Evolutionary conservation across 352 stramenopile genomes (phyloP).

Genomic region (Peronospora destructor): DNA sequence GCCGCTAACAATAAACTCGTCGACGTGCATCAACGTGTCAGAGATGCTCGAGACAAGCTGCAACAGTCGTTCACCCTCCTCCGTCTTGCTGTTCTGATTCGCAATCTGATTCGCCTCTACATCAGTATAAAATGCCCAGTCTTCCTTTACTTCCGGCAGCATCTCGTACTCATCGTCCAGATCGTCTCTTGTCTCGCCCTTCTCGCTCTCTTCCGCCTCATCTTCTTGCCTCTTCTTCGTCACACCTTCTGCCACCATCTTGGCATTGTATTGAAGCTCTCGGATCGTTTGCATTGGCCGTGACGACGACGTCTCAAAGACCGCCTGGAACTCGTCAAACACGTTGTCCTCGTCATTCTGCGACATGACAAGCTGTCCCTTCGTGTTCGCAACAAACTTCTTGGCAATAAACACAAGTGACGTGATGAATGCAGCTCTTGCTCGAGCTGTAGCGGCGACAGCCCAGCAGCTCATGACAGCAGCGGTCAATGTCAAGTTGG

Average conservation of each 20-base stretch:
- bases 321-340: slow-evolving; percentile 30
- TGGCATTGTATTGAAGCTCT: slow-evolving; percentile 15
- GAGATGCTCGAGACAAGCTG: slow-evolving; percentile 32
- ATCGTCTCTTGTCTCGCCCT: slow-evolving; percentile 7
- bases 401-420: slow-evolving; percentile 30
- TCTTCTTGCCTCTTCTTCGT: not conserved
- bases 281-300: slow-evolving; percentile 14
- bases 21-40: slow-evolving; percentile 35
- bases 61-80: slow-evolving; percentile 24
- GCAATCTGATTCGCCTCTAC: slow-evolving; percentile 23
- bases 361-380: slow-evolving; percentile 5
- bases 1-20: slow-evolving; percentile 51
- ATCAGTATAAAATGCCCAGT: slow-evolving; percentile 31
- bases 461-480: slow-evolving; percentile 22
- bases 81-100: slow-evolving; percentile 6
- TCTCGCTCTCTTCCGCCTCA: slow-evolving; percentile 6
- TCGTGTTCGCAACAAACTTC: slow-evolving; percentile 22
- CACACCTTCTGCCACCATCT: slow-evolving; percentile 5
- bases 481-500: slow-evolving; percentile 18
- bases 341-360: slow-evolving; percentile 21
- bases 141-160: slow-evolving; percentile 24
- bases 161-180: slow-evolving; percentile 35
- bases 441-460: slow-evolving; percentile 14
- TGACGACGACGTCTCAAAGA: slow-evolving; percentile 20
- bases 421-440: slow-evolving; percentile 22